phyloP scores from a whole-genome alignment of 164 flowering plant species.

The Litsea cubeba region DNA sequence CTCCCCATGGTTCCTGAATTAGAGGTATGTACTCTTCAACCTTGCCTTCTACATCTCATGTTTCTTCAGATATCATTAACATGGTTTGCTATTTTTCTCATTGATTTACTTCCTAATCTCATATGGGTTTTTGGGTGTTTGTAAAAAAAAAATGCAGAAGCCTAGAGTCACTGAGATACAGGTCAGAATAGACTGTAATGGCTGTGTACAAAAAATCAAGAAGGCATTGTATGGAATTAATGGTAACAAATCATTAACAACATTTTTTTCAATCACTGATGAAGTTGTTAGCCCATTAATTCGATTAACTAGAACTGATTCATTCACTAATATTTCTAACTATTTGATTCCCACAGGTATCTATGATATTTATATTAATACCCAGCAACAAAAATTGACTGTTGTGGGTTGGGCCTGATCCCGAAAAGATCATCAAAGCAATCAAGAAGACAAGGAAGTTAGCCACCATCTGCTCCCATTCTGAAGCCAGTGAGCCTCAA shows the following conservation, averaged over 20 bases:
- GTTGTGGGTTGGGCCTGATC: constrained; percentile 86
- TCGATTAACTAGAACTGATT: not conserved
- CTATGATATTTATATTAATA: constrained; percentile 56
- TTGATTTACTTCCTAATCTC: not conserved
- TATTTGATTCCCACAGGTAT: constrained; percentile 49
- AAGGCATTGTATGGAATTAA: constrained; percentile 69
- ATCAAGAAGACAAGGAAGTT: constrained; percentile 75
- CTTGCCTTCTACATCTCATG: not conserved
- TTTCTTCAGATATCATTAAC: not conserved
- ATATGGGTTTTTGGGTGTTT: not conserved
- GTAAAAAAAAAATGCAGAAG: constrained; percentile 36
- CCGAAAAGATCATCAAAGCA: constrained; percentile 72
- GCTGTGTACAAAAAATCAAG: constrained; percentile 95
- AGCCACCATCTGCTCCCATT: constrained; percentile 70
- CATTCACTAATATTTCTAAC: not conserved
- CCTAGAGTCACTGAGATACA: constrained; percentile 73
- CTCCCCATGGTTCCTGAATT: constrained; percentile 52
- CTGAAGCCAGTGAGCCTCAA: constrained; percentile 34
- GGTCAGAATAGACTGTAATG: constrained; percentile 94
- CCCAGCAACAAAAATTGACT: constrained; percentile 76
- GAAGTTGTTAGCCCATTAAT: not conserved
- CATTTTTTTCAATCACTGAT: too few species aligned
- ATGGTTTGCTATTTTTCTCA: not conserved
- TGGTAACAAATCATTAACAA: constrained; percentile 28
- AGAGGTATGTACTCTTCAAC: constrained; percentile 37